phyloP scores from a whole-genome alignment of 1,284 basidiomycete genomes.

The Porogramme epimiltina region DNA sequence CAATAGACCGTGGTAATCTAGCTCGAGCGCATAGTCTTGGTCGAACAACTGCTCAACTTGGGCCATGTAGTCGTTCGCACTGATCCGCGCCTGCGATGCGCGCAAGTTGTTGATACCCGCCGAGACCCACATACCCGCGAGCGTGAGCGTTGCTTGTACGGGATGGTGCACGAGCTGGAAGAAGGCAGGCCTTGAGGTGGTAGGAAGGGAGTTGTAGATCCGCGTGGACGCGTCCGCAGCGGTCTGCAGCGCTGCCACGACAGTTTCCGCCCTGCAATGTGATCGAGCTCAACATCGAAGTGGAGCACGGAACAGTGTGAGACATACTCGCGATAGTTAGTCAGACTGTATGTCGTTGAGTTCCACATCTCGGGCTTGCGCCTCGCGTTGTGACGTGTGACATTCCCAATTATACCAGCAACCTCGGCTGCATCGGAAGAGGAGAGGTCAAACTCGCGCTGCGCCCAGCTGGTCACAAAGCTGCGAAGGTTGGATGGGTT shows the following conservation, averaged over 20 bases:
- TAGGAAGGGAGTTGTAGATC: constrained; percentile 55
- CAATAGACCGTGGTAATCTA: constrained; percentile 58
- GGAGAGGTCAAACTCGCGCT: constrained; percentile 62
- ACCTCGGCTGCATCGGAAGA: constrained; percentile 42
- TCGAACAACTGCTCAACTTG: constrained; percentile 59
- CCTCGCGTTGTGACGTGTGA: constrained; percentile 62
- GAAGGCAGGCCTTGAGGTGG: constrained; percentile 54
- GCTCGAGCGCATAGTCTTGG: constrained; percentile 58
- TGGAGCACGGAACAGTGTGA: constrained; percentile 5
- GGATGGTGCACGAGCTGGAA: constrained; percentile 71
- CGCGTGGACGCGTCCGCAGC: constrained; percentile 51
- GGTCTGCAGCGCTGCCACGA: constrained; percentile 50
- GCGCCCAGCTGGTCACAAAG: constrained; percentile 61
- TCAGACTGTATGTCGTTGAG: constrained; percentile 61
- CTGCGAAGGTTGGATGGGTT: constrained; percentile 50
- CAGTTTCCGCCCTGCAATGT: constrained; percentile 51
- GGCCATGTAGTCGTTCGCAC: constrained; percentile 58
- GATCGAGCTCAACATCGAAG: not conserved
- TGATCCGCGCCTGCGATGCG: constrained; percentile 64
- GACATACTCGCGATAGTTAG: constrained; percentile 68
- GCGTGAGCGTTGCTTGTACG: constrained; percentile 56
- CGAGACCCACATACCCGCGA: constrained; percentile 57
- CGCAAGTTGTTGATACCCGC: constrained; percentile 64
- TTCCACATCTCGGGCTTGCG: constrained; percentile 72
- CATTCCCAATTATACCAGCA: constrained; percentile 54